These are phyloP conservation scores for Gossypium herbaceum DNA, from an alignment of 345 rosid species.

Conservation along the genomic window DNA sequence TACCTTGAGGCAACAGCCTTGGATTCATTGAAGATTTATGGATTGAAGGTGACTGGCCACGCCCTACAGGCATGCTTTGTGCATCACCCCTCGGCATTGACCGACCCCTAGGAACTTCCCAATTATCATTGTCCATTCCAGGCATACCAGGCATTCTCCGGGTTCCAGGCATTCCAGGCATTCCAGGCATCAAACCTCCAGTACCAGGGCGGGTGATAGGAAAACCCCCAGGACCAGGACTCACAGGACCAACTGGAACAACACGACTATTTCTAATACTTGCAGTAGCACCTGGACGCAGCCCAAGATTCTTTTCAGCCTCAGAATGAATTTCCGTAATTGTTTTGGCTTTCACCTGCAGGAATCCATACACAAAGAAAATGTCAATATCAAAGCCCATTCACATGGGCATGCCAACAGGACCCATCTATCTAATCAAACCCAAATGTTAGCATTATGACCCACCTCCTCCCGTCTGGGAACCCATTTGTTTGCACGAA, in stretches of 20 bases:
- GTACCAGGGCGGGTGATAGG: background rate
- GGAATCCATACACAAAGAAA: constrained; percentile 6
- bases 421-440: background rate
- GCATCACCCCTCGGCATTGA: constrained; percentile 54
- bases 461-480: constrained; percentile 93
- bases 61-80: constrained; percentile 35
- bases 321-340: background rate
- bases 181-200: background rate
- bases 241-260: background rate
- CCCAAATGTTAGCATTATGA: background rate
- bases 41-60: constrained; percentile 36
- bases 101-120: background rate
- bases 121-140: constrained; percentile 1
- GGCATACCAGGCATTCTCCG: constrained; percentile 5
- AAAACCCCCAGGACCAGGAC: background rate
- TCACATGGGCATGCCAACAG: background rate
- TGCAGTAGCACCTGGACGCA: constrained; percentile 1
- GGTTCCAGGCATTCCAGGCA: constrained; percentile 1
- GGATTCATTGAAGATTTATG: constrained; percentile 51
- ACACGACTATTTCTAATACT: constrained; percentile 1
- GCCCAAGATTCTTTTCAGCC: constrained; percentile 8
- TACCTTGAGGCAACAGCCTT: constrained; percentile 42
- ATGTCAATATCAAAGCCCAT: background rate
- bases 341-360: constrained; percentile 40
- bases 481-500: constrained; percentile 75